Evolutionary conservation across 2,329 filamentous ascomycete genomes (phyloP).

Genomic region (Pseudogymnoascus sp.): DNA sequence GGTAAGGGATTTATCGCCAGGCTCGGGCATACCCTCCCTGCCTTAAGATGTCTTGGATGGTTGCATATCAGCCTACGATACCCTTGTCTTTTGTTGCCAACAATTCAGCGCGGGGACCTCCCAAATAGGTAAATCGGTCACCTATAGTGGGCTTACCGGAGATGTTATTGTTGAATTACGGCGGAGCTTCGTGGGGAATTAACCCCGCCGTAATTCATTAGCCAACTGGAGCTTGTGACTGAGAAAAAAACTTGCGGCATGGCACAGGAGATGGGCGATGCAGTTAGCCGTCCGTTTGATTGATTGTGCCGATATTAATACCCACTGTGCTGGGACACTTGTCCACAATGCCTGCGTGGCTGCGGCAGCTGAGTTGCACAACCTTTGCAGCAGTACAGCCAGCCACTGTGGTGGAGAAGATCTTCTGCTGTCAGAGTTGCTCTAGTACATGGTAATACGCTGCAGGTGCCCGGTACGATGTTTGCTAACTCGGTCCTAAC

Average conservation of each 20-base stretch:
- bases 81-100: background rate
- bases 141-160: background rate
- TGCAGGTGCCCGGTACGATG: background rate
- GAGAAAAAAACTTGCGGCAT: slow-evolving; percentile 3
- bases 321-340: background rate
- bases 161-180: slow-evolving; percentile 1
- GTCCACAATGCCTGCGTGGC: slow-evolving; percentile 6
- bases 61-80: background rate
- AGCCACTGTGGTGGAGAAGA: background rate
- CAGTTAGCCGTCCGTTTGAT: background rate
- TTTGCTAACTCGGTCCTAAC: background rate
- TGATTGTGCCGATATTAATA: background rate
- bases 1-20: background rate
- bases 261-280: background rate
- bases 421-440: background rate
- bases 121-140: background rate
- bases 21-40: background rate
- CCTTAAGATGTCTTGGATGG: background rate
- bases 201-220: background rate
- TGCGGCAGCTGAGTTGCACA: slow-evolving; percentile 1
- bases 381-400: background rate
- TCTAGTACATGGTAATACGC: background rate
- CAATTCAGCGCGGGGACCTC: background rate
- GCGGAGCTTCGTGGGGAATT: background rate
- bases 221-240: slow-evolving; percentile 3